Conservation (phyloP, 805 yeast species). For the Myxozyma geophila region DNA sequence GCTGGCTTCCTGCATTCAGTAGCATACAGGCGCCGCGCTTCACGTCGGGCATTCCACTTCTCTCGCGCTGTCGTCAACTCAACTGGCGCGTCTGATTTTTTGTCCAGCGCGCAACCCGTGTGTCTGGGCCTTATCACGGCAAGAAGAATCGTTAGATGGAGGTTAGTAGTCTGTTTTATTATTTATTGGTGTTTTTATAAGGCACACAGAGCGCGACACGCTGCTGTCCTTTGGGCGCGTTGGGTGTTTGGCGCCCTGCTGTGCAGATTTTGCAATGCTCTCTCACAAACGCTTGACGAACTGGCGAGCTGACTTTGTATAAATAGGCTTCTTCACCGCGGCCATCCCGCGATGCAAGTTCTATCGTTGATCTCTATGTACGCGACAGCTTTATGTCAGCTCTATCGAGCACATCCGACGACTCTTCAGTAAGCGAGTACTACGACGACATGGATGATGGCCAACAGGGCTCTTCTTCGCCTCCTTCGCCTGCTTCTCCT, state of each 20-base stretch:
- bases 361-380: neutral
- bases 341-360: neutral
- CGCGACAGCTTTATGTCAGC: neutral
- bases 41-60: neutral
- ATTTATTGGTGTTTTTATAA: neutral
- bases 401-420: neutral
- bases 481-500: neutral
- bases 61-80: constrained; percentile 3
- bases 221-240: too few species aligned
- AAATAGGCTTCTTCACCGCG: neutral
- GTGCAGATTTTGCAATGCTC: too few species aligned
- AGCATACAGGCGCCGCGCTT: neutral
- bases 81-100: constrained; percentile 9
- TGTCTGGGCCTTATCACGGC: neutral
- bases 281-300: neutral
- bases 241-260: too few species aligned
- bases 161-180: neutral
- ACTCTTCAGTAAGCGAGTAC: neutral
- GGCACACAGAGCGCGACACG: too few species aligned
- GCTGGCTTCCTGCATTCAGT: too few species aligned
- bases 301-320: neutral
- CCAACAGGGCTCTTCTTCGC: too few species aligned
- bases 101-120: constrained; percentile 7
- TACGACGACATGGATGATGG: neutral
- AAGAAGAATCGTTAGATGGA: neutral